Evolutionary conservation across 2,329 filamentous ascomycete species (phyloP).

Genomic region (Colletotrichum sp.): DNA sequence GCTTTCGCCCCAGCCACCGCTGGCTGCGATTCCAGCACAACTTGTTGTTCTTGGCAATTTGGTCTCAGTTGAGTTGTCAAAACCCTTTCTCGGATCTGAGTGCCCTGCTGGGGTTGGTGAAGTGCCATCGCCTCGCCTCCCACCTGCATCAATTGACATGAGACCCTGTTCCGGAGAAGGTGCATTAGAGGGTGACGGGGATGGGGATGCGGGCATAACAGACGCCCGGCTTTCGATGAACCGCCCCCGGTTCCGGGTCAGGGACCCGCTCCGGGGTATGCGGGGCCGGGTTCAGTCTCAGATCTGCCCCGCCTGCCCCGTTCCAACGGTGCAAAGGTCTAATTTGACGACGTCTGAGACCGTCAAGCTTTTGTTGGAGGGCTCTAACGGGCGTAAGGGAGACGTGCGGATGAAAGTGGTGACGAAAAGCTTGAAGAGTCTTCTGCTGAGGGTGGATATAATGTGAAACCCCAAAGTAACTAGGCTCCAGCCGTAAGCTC

Average conservation of each 20-base stretch:
- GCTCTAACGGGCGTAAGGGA: background rate
- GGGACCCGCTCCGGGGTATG: background rate
- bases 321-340: background rate
- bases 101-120: background rate
- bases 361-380: background rate
- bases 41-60: background rate
- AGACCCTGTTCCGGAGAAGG: background rate
- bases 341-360: background rate
- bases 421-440: background rate
- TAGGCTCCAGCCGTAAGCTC: background rate
- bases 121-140: background rate
- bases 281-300: background rate
- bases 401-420: background rate
- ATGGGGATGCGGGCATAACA: background rate
- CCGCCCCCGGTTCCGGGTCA: background rate
- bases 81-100: background rate
- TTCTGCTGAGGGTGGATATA: fast-evolving
- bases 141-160: background rate
- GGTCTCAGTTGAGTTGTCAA: background rate
- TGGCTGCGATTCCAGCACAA: background rate
- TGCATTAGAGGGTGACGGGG: background rate
- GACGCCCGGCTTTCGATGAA: background rate
- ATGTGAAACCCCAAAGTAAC: background rate
- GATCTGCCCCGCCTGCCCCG: background rate
- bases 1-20: background rate